Evolutionary conservation across 1,139 yeast genomes (phyloP), one percentile per base, ranked within the genome.

Genomic region (Suhomyces kunorum): DNA sequence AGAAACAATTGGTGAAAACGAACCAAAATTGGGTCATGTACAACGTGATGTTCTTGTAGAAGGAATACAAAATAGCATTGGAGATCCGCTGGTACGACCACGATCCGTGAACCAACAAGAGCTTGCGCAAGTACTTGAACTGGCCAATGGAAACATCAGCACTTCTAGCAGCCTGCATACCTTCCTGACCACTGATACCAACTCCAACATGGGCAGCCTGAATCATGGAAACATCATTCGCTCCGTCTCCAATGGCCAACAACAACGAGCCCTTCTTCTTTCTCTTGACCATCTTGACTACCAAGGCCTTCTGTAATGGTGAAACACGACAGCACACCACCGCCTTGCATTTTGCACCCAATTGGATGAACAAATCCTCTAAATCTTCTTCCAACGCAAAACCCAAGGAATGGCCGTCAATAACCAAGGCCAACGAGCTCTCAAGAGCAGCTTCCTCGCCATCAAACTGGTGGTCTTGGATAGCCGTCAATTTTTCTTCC

Each of bases 171-270:
- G 98, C 98, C 63, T 94, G 99, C 89, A 90, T 90, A 53, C 99
- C 99, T 67, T 94, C 98, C 87, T 88, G 87, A 53, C 99, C 99
- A 56, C 94, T 87, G 51, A 92, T 92, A 59, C 99, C 99, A 32
- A 92, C 95, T 45, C 99, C 99, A 37, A 92, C 96, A 63, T 92
- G 96, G 0, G 98, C 98, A 11, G 98, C 97, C 64, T 92, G 98
- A 52, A 92, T 92, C 99, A 92, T 92, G 32, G 96, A 87, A 22
- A 92, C 98, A 68, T 92, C 99, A 58, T 92, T 92, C 4, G 98
- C 97, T 52, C 98, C 99, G 66, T 92, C 99, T 39, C 99, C 99
- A 58, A 92, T 86, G 0, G 98, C 98, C 46, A 94, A 71, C 18
- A 94, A 67, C 54, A 92, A 68, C 0, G 95, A 84, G 43, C 83